Percentiles rank a stretch among this genome's conserved stretches.
Conservation (phyloP, 306 rosid genomes). For the Gynostemma pentaphyllum region DNA sequence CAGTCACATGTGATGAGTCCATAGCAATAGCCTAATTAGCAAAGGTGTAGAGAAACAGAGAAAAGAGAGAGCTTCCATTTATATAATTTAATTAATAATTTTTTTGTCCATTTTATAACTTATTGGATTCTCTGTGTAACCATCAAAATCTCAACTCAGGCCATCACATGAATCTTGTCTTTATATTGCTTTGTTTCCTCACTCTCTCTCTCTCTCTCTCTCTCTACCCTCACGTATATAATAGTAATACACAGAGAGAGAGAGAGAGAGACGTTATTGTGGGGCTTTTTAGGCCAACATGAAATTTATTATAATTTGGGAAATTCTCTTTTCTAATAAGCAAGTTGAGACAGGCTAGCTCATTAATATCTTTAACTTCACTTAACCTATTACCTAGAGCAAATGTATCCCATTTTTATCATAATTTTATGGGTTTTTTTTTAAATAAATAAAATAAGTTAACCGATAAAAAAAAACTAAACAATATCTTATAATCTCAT, state of each 20-base stretch:
- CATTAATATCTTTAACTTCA: neutral
- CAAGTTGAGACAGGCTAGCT: neutral
- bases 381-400: neutral
- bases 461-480: no score
- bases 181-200: neutral
- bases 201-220: neutral
- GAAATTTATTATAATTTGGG: neutral
- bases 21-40: no score
- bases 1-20: no score
- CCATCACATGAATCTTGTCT: constrained; percentile 12
- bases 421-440: no score
- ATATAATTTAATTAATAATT: neutral
- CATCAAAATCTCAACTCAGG: constrained; percentile 4
- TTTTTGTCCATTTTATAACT: neutral
- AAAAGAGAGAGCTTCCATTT: no score
- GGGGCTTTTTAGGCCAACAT: neutral
- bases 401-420: neutral
- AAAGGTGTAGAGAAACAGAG: no score
- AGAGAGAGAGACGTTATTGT: neutral
- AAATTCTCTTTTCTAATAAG: no score
- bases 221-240: neutral
- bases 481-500: no score
- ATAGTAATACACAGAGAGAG: neutral
- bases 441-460: no score
- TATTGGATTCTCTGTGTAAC: constrained; percentile 6